Evolutionary conservation across 2,329 filamentous ascomycete species (phyloP).

Genomic region (Xylariaceae sp.): DNA sequence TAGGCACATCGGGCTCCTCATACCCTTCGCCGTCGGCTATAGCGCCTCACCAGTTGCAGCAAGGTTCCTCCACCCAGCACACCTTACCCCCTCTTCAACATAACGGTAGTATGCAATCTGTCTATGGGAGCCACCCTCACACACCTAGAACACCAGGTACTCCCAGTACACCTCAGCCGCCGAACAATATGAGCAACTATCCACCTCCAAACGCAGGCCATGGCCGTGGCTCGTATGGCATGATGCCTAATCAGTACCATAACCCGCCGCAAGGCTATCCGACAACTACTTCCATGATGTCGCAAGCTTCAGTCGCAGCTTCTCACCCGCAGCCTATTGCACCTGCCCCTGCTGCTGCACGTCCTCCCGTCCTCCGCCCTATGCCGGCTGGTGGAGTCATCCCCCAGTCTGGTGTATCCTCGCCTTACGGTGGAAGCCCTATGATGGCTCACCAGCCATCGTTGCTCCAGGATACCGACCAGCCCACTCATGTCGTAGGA

Average conservation of each 20-base stretch:
- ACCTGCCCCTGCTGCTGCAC: slow-evolving; percentile 67
- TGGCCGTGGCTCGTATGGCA: slow-evolving; percentile 58
- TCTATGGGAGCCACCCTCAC: slow-evolving; percentile 66
- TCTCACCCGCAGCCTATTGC: slow-evolving; percentile 79
- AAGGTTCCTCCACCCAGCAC: slow-evolving; percentile 54
- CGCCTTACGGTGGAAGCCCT: slow-evolving; percentile 64
- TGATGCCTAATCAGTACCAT: slow-evolving; percentile 61
- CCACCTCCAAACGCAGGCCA: slow-evolving; percentile 38
- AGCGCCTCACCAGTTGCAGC: slow-evolving; percentile 58
- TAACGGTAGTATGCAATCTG: slow-evolving; percentile 55
- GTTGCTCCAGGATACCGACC: slow-evolving; percentile 63
- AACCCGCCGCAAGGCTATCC: slow-evolving; percentile 61
- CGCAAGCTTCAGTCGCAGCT: slow-evolving; percentile 68
- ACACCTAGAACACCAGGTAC: slow-evolving; percentile 68
- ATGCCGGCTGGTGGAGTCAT: slow-evolving; percentile 72
- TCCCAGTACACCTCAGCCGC: slow-evolving; percentile 64
- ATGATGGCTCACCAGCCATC: slow-evolving; percentile 61
- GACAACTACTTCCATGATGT: slow-evolving; percentile 66
- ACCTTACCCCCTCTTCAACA: slow-evolving; percentile 62
- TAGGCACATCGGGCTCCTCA: slow-evolving; percentile 58
- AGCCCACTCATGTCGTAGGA: slow-evolving; percentile 89
- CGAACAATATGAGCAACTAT: slow-evolving; percentile 54
- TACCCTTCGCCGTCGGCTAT: slow-evolving; percentile 60
- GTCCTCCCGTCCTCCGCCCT: slow-evolving; percentile 68
- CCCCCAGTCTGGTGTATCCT: slow-evolving; percentile 61